phyloP scores from a whole-genome alignment of 1,139 yeast genomes.

The Protomyces pachydermus region DNA sequence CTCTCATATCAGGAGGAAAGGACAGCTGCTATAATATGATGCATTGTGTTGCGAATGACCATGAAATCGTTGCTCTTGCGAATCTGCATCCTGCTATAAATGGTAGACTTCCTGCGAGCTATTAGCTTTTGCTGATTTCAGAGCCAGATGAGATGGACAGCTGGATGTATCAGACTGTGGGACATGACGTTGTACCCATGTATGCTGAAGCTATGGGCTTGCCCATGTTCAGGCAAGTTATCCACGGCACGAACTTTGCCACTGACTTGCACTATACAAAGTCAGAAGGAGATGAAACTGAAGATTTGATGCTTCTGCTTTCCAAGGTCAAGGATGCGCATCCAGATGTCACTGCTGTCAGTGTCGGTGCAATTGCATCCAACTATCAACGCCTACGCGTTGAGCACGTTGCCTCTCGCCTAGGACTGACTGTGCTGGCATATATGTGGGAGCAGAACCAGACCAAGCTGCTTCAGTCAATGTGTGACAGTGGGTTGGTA shows the following conservation, averaged over 20 bases:
- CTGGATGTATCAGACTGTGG: constrained; percentile 98
- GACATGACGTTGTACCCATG: constrained; percentile 66
- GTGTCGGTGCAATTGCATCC: constrained; percentile 92
- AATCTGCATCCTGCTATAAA: constrained; percentile 63
- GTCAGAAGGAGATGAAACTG: constrained; percentile 76
- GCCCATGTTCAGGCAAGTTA: constrained; percentile 71
- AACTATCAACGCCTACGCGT: constrained; percentile 91
- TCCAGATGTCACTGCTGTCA: constrained; percentile 77
- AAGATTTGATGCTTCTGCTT: constrained; percentile 61
- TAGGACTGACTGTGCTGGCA: constrained; percentile 64
- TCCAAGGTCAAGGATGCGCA: constrained; percentile 42
- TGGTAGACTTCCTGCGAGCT: constrained; percentile 34
- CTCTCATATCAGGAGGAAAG: constrained; percentile 90
- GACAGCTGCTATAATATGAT: constrained; percentile 87
- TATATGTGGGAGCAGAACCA: constrained; percentile 90
- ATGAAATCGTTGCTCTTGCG: constrained; percentile 76
- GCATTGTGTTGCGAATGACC: constrained; percentile 78
- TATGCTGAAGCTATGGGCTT: constrained; percentile 69
- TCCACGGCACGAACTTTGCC: constrained; percentile 59
- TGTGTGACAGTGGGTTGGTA: constrained; percentile 67
- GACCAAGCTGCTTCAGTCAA: constrained; percentile 69
- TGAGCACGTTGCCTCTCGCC: constrained; percentile 75
- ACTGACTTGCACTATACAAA: constrained; percentile 60
- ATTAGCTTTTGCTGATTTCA: constrained; percentile 33
- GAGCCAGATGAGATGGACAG: constrained; percentile 67